A percentile compares a stretch with the other conserved stretches of the same genome.
phyloP scores from a whole-genome alignment of 2,329 filamentous ascomycete genomes.

The Colletotrichum caudatum region DNA sequence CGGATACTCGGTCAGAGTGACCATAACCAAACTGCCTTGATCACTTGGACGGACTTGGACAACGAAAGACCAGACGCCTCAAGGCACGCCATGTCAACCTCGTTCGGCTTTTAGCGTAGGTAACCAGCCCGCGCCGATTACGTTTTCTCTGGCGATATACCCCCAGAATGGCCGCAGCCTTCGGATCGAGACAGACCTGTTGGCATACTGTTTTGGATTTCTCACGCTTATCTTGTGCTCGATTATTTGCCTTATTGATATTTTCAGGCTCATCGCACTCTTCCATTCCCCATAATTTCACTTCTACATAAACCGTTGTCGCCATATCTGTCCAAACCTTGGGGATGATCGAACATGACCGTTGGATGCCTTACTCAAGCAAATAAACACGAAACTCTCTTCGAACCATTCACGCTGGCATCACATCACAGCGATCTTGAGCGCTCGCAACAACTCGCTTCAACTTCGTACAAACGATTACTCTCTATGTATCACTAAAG shows the following conservation, averaged over 20 bases:
- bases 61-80: background rate
- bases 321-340: background rate
- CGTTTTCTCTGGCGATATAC: background rate
- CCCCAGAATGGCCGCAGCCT: background rate
- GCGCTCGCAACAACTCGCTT: background rate
- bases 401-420: too few relatives aligned
- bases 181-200: background rate
- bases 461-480: conserved; percentile 28
- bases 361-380: background rate
- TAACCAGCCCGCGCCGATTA: background rate
- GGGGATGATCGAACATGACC: background rate
- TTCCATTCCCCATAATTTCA: too few relatives aligned
- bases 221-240: too few relatives aligned
- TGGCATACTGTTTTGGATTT: background rate
- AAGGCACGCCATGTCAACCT: background rate
- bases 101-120: background rate
- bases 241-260: too few relatives aligned
- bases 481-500: conserved; percentile 28
- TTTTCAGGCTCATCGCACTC: too few relatives aligned
- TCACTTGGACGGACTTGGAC: background rate
- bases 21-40: background rate
- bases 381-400: too few relatives aligned
- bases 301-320: too few relatives aligned
- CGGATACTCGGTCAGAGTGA: background rate
- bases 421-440: background rate